Conservation (phyloP, 306 rosid species). For the Canavalia ensiformis region DNA sequence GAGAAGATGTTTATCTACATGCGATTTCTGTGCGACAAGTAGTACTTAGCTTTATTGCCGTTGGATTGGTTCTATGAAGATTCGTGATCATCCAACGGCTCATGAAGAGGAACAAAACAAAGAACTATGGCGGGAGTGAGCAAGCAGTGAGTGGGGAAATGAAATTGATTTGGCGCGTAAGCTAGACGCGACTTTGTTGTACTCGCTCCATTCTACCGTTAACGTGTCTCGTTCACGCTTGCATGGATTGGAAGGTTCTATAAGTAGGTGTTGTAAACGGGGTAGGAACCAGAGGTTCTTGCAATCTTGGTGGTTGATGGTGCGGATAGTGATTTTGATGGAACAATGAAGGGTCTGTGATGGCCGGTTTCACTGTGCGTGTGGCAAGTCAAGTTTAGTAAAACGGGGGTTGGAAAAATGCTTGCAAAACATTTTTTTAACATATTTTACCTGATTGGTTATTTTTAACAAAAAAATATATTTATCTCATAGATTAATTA, state of each 20-base stretch:
- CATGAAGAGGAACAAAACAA: background rate
- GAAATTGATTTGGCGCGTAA: background rate
- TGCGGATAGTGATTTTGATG: background rate
- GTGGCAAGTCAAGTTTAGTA: background rate
- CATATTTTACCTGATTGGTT: too few species aligned
- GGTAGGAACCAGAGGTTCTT: too few species aligned
- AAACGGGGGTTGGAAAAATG: background rate
- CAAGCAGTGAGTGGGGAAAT: background rate
- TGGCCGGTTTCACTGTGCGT: background rate
- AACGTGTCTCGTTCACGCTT: conserved; percentile 3
- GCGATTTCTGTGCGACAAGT: too few species aligned
- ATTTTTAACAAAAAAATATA: too few species aligned
- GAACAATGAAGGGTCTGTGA: background rate
- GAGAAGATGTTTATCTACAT: background rate
- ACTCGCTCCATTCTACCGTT: background rate
- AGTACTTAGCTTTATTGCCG: background rate
- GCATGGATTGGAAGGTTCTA: conserved; percentile 18
- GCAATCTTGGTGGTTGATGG: background rate
- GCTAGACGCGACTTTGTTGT: background rate
- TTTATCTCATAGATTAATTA: too few species aligned
- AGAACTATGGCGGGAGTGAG: background rate
- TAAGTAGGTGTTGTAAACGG: background rate
- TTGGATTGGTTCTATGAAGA: background rate
- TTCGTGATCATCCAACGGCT: background rate
- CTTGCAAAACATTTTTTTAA: too few species aligned